Base-by-base conservation (phyloP, 1,139 yeast species). In the Saccharomycopsis hybrid region DNA sequence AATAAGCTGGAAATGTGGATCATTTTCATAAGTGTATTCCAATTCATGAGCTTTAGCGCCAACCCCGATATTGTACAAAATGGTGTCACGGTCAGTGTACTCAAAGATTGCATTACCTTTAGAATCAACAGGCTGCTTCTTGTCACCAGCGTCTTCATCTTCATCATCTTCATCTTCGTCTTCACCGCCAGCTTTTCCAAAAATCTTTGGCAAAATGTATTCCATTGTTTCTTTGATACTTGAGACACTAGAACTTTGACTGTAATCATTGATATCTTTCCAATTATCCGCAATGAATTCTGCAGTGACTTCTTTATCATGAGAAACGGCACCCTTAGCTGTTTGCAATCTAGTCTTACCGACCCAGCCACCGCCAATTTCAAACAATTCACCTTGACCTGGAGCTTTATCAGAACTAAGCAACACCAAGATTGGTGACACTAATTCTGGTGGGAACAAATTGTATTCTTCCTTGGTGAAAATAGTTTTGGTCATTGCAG, bases 271-370 rank as follows among this genome's bases (percentile, higher is more conserved):
- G 55, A 90, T 77, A 47, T 76, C 78, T 24, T 62, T 69, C 80
- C 92, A 81, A 65, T 84, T 73, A 52, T 81, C 83, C 54, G 76
- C 74, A 56, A 92, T 71, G 57, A 78, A 77, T 67, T 90, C 97
- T 33, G 89, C 84, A 50, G 79, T 71, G 53, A 70, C 69, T 37
- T 70, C 71, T 41, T 76, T 81, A 51, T 70, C 73, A 46, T 67
- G 62, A 53, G 82, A 76, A 18, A 85, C 88, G 50, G 80, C 84
- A 59, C 97, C 97, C 58, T 81, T 81, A 52, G 95, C 82, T 67
- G 97, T 80, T 71, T 90, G 95, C 94, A 95, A 89, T 72, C 97
- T 80, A 51, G 97, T 89, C 68, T 80, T 79, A 62, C 96, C 97
- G 59, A 86, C 74, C 97, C 97, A 92, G 51, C 97, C 97, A 58